phyloP scores from a whole-genome alignment of 495 filamentous ascomycete genomes.

The Ramalina intermedia region DNA sequence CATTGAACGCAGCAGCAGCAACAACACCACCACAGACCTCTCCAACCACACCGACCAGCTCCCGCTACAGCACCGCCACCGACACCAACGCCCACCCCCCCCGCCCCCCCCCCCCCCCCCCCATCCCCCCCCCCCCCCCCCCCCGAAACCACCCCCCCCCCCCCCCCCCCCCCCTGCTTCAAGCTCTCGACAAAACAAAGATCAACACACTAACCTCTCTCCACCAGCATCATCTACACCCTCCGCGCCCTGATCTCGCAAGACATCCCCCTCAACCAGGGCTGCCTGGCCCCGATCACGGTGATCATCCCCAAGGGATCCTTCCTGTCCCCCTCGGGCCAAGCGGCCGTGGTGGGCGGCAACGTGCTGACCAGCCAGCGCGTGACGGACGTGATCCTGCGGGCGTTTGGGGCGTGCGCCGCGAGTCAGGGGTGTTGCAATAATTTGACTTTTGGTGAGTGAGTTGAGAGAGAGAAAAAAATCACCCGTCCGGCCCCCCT shows the following conservation, averaged over 20 bases:
- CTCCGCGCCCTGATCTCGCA: constrained; percentile 82
- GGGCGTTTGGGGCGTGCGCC: constrained; percentile 79
- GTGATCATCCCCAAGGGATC: constrained; percentile 72
- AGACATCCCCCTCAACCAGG: constrained; percentile 94
- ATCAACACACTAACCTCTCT: too few species aligned
- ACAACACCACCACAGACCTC: too few species aligned
- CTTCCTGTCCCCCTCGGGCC: constrained; percentile 73
- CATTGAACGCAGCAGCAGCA: too few species aligned
- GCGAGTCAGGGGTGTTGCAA: constrained; percentile 90
- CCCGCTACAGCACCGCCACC: too few species aligned
- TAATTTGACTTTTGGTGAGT: constrained; percentile 45
- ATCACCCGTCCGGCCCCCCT: too few species aligned
- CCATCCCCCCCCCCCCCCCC: too few species aligned
- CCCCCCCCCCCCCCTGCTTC: too few species aligned
- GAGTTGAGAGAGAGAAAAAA: constrained; percentile 15
- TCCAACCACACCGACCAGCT: too few species aligned
- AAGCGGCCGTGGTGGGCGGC: constrained; percentile 86
- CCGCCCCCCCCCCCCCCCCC: too few species aligned
- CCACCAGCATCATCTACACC: constrained; percentile 68
- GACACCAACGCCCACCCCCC: too few species aligned
- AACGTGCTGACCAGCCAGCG: constrained; percentile 89
- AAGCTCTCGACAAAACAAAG: too few species aligned
- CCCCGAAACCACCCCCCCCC: too few species aligned
- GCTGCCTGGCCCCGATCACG: constrained; percentile 76
- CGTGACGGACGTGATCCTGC: constrained; percentile 66